Conservation (phyloP, 495 filamentous ascomycete species). For the Penicillium fimorum region DNA sequence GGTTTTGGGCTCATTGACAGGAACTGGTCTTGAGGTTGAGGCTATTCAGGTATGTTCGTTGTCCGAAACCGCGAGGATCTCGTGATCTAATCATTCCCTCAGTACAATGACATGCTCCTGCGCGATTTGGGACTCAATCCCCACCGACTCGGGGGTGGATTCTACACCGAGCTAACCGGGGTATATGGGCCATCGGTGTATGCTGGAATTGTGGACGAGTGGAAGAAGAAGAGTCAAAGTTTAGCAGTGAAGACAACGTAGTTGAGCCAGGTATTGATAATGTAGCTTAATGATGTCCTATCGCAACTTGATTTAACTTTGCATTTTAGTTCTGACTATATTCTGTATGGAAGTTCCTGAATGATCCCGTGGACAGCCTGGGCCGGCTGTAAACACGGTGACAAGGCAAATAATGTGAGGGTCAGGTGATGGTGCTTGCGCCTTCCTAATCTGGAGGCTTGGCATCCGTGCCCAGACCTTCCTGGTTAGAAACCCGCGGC, state of each 20-base stretch:
- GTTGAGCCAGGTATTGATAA: neutral
- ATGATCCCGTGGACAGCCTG: neutral
- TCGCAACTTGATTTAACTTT: neutral
- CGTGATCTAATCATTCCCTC: neutral
- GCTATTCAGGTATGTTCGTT: conserved; percentile 27
- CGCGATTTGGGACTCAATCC: conserved; percentile 32
- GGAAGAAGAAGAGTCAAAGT: conserved; percentile 15
- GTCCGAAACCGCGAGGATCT: neutral
- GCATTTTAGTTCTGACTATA: neutral
- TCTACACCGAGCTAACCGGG: conserved; percentile 26
- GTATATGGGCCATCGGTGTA: conserved; percentile 32
- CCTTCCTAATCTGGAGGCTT: conserved; percentile 20
- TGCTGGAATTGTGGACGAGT: conserved; percentile 33
- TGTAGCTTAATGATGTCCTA: neutral
- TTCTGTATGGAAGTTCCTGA: neutral
- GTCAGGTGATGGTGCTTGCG: conserved; percentile 19
- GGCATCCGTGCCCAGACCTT: neutral
- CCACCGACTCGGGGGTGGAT: conserved; percentile 26
- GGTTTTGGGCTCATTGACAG: conserved; percentile 27
- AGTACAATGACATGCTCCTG: conserved; percentile 37
- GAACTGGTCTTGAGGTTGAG: conserved; percentile 27
- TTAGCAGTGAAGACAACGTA: neutral
- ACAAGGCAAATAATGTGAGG: conserved; percentile 3
- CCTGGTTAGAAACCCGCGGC: neutral
- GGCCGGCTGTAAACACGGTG: neutral